Evolutionary conservation across 148 eudicot species (phyloP), one percentile per base, ranked within the genome.

Genomic region (Nepenthes gracilis): DNA sequence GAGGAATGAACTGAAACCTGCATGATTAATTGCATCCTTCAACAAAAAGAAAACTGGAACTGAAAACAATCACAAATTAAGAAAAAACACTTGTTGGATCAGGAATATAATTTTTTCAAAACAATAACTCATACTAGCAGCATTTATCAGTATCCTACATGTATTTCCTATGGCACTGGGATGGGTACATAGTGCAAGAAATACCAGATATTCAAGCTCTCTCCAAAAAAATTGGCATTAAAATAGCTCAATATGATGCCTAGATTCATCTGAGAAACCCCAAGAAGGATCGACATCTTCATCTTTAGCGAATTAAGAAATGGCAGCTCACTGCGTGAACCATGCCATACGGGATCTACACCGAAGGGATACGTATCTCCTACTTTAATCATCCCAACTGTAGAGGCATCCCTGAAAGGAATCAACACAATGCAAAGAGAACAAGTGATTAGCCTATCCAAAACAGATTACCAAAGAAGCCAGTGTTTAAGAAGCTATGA

Each of bases 261-360:
- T 60, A 88, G 86, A 70, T 88, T 88, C 96, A 88, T 88, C 67
- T 88, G 96, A 11, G 83, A 76, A 55, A 89, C 84, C 58, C 96
- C 93, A 2, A 89, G 74, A 69, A 89, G 78, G 67, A 89, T 89
- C 11, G 96, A 89, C 96, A 86, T 89, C 74, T 89, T 89, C 96
- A 89, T 89, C 90, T 89, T 89, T 64, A 89, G 59, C 54, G 96
- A 89, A 77, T 89, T 89, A 14, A 89, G 75, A 56, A 83, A 89
- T 62, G 96, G 93, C 64, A 89, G 62, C 76, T 89, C 96, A 68
- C 94, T 89, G 43, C 96, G 96, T 62, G 78, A 72, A 33, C 96
- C 96, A 59, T 81, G 96, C 96, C 96, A 89, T 72, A 72, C 83
- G 50, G 96, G 96, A 80, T 89, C 96, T 54, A 89, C 87, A 63